Evolutionary conservation across 257 asterid species (phyloP), one percentile per base, ranked within the genome.

Genomic region (Nicotiana sylvestris): DNA sequence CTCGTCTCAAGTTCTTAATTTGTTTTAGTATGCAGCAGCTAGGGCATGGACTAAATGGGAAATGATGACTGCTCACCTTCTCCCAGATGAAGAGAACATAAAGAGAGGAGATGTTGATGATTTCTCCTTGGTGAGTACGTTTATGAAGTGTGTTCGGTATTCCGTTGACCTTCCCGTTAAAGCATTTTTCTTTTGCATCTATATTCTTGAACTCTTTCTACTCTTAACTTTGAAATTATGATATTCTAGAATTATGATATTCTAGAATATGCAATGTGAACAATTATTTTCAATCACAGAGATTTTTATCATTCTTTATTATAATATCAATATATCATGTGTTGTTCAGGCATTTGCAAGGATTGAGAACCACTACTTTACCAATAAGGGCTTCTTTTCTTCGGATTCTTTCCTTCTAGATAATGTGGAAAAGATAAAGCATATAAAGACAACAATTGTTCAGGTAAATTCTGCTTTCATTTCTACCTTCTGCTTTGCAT

Each of bases 1-100:
- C 76, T 83, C 35, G 39, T 81, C 86, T 85, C 81, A 86, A 81
- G 58, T 60, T 84, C 66, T 84, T 58, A 37, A 80, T 83, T 58
- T 39, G 43, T 76, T 87, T 82, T 82, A 96, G 99, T 89, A 86
- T 89, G 96, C 96, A 85, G 99, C 99, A 57, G 95, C 99, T 39
- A 89, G 95, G 85, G 99, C 92, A 74, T 96, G 99, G 99, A 96
- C 99, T 86, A 96, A 86, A 86, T 95, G 99, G 99, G 99, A 95
- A 91, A 90, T 94, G 98, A 86, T 89, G 98, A 94, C 99, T 18
- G 95, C 98, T 82, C 97, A 95, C 89, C 98, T 96, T 87, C 82
- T 89, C 87, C 99, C 98, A 49, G 90, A 93, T 87, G 98, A 94
- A 83, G 94, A 74, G 49, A 85, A 77, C 68, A 69, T 89, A 60